A percentile compares a stretch with the other conserved stretches of the same genome.
These are phyloP conservation scores for Samsoniella hepiali DNA, from an alignment of 2,329 filamentous ascomycete genomes.

Conservation along the genomic window DNA sequence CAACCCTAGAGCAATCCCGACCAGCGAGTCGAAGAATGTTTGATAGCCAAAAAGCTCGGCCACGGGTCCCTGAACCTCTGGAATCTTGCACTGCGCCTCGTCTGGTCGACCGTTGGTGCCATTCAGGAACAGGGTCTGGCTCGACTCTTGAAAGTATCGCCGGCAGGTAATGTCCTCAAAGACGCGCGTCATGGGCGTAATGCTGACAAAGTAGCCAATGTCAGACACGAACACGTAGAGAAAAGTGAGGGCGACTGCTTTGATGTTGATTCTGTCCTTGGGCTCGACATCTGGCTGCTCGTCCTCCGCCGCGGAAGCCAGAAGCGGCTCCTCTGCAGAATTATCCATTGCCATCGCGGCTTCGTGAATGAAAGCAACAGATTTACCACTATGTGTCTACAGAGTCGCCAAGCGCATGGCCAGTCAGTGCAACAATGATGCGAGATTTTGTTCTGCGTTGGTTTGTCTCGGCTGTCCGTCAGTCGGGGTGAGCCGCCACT, in stretches of 20 bases:
- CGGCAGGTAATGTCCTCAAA: conserved; percentile 13
- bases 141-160: neutral
- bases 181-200: conserved; percentile 10
- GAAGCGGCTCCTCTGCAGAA: conserved; percentile 10
- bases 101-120: neutral
- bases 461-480: no score
- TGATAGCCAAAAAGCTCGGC: conserved; percentile 14
- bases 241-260: neutral
- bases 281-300: neutral
- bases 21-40: conserved; percentile 6
- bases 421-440: no score
- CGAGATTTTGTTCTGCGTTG: no score
- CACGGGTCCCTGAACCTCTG: conserved; percentile 12
- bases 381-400: no score
- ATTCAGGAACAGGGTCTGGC: neutral
- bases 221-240: conserved; percentile 2
- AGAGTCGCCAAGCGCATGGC: no score
- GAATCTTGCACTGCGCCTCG: conserved; percentile 16
- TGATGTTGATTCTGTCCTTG: neutral
- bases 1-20: conserved; percentile 10
- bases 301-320: neutral
- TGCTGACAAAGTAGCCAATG: conserved; percentile 12
- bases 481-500: neutral
- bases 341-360: neutral
- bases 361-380: neutral